Conservation (phyloP, 2,329 filamentous ascomycete species). For the Mycosphaerella sp. region DNA sequence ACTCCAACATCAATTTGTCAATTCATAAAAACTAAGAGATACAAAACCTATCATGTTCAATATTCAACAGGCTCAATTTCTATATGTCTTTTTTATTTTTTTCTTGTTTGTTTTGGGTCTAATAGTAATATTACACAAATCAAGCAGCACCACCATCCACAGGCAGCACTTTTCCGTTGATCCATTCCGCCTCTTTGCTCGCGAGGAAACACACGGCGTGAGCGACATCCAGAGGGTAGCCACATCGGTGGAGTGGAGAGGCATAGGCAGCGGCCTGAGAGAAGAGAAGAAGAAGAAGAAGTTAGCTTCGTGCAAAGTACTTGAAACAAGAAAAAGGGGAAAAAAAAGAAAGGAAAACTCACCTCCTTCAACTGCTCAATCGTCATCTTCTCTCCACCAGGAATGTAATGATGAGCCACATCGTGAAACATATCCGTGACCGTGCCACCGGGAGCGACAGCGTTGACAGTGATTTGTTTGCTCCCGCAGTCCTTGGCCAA, state of each 20-base stretch:
- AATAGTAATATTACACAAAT: background rate
- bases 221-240: slow-evolving; percentile 58
- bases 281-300: background rate
- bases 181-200: slow-evolving; percentile 48
- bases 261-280: slow-evolving; percentile 34
- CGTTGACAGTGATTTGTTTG: slow-evolving; percentile 50
- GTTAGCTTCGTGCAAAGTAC: background rate
- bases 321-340: background rate
- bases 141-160: slow-evolving; percentile 16
- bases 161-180: slow-evolving; percentile 43
- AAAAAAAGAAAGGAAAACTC: background rate
- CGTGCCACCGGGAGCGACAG: slow-evolving; percentile 49
- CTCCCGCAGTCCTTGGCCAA: slow-evolving; percentile 51
- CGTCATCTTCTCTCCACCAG: slow-evolving; percentile 45
- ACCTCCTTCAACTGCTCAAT: slow-evolving; percentile 33
- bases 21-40: too few relatives aligned
- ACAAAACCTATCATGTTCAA: too few relatives aligned
- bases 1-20: too few relatives aligned
- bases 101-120: too few relatives aligned
- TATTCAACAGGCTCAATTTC: too few relatives aligned
- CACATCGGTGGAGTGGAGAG: slow-evolving; percentile 55
- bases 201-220: slow-evolving; percentile 54
- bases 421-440: slow-evolving; percentile 54
- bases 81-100: too few relatives aligned
- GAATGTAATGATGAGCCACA: slow-evolving; percentile 55